Base-by-base conservation (phyloP, 192 early-diverging fungal genomes). In the Entophlyctis luteolus region DNA sequence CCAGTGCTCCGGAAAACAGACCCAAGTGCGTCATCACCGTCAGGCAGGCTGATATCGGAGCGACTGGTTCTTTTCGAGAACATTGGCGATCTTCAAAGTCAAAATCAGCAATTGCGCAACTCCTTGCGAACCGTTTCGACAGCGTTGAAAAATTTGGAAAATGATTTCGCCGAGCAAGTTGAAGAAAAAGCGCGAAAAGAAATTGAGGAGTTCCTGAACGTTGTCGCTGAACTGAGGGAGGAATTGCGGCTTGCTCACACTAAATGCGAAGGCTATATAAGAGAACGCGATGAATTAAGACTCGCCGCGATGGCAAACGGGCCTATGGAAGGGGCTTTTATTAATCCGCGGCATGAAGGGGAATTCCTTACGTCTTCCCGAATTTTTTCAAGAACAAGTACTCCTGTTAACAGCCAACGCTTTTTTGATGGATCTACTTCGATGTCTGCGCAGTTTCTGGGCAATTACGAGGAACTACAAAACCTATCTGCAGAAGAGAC, bases 171-270 rank as follows among this genome's bases (percentile, higher is more conserved):
- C 68, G 70, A 27, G 70, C 60, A 27, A 71, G 53, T 25, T 70
- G 76, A 39, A 69, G 76, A 36, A 79, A 84, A 39, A 34, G 50
- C 62, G n/a, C 46, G 18, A 25, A 20, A 56, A 48, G 70, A 71
- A 32, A 67, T 83, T 28, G 75, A 79, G 67, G 81, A 78, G 10
- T 85, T 83, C 10, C 70, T 83, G 48, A 70, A 69, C 39, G 73
- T 80, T 29, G 79, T 86, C 32, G 81, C 82, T 57, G 78, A 68
- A 23, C 73, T 89, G 77, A 74, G 81, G 2, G 83, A 86, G 65
- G 81, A 89, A 62, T 76, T 89, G 48, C 79, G 79, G n/a, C 50
- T 74, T n/a, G 73, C 79, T 8, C 79, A 81, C 28, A 63, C 71
- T 27, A 81, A 80, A 48, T 71, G 84, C 56, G 75, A 77, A 5